Base-by-base conservation (phyloP, 306 rosid species). In the Trichosanthes cucumerina region DNA sequence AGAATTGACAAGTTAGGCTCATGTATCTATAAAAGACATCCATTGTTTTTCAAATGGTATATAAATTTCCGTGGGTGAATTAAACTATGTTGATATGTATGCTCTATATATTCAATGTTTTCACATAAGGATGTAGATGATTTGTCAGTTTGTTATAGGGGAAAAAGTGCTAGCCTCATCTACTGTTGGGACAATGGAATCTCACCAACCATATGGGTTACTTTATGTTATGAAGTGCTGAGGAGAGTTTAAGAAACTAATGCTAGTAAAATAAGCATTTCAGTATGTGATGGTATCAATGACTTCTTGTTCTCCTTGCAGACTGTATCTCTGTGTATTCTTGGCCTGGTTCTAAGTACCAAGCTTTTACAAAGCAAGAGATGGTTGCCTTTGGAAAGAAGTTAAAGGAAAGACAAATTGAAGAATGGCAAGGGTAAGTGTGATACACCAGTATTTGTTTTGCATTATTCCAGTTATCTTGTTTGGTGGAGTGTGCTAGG, bases 341-440 rank as follows among this genome's bases (percentile, higher is more conserved):
- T 50, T 16, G 78, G 19, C 47, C 62, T 28, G 58, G 46, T 49
- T 74, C 59, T 41, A 59, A 81, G 75, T 38, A 9, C 43, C 12
- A 44, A 10, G 7, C 12, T 70, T 82, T 78, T 21, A 19, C 44
- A 80, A 80, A 91, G 90, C 75, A 75, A 85, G 71, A 90, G 82
- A 96, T 96, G 99, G 99, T 96, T 87, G 93, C 93, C 81, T 96
- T 96, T 50, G 99, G 99, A 88, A 96, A 96, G 80, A 93, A 91
- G 94, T 87, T 96, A 80, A 96, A 96, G 90, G 94, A 90, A 63
- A 86, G 99, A 75, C 98, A 88, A 79, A 83, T 90, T 60, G 82
- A 82, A 87, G 99, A 93, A 93, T 96, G 99, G 99, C 88, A 82
- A 83, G 92, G 94, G 99, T 96, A 90, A 74, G 92, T 64, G 65